These are phyloP conservation scores for Capronia epimyces DNA, from an alignment of 2,329 filamentous ascomycete genomes.

Conservation along the genomic window DNA sequence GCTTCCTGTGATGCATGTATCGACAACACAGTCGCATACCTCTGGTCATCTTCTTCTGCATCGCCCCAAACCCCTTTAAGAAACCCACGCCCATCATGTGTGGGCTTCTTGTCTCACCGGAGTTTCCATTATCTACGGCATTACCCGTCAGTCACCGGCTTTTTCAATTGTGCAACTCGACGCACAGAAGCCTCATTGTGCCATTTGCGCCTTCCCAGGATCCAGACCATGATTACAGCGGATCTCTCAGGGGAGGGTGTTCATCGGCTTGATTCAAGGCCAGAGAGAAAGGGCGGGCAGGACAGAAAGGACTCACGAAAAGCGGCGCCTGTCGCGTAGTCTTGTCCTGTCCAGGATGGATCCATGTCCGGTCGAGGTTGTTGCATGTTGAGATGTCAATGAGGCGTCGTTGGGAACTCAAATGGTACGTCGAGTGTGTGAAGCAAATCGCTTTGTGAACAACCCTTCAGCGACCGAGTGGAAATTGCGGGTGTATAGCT, in stretches of 20 bases:
- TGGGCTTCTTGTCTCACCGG: conserved; percentile 16
- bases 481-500: conserved; percentile 2
- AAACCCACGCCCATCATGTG: conserved; percentile 49
- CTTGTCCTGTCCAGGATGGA: conserved; percentile 18
- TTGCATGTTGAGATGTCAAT: conserved; percentile 16
- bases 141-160: background rate
- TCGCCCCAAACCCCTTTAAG: conserved; percentile 60
- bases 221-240: background rate
- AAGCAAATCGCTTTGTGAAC: background rate
- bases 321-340: conserved; percentile 12
- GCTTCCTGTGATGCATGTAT: background rate
- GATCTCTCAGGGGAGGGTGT: background rate
- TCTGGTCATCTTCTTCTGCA: conserved; percentile 68
- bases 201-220: background rate
- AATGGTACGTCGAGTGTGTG: conserved; percentile 5
- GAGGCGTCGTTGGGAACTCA: conserved; percentile 12
- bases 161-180: background rate
- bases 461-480: conserved; percentile 1
- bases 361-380: conserved; percentile 18
- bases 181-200: background rate
- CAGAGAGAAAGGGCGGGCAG: background rate
- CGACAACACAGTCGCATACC: conserved; percentile 44
- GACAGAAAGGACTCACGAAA: conserved; percentile 13
- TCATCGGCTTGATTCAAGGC: background rate
- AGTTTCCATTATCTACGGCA: conserved; percentile 17